phyloP scores from a whole-genome alignment of 169 alveolate species.

The Neospora caninum region DNA sequence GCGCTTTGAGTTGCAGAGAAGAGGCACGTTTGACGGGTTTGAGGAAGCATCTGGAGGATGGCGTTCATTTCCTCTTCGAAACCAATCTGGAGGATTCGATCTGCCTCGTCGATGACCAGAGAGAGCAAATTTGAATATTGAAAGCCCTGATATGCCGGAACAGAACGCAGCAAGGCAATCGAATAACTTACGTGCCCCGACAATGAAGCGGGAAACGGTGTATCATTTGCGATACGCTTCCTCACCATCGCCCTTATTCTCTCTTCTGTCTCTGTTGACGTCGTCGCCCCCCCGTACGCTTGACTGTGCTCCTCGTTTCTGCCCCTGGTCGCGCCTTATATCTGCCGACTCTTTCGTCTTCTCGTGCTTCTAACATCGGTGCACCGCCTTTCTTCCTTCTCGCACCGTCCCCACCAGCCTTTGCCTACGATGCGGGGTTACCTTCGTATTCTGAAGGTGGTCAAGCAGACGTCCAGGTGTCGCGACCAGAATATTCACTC shows the following conservation, averaged over 20 bases:
- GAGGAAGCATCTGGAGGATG: slow-evolving; percentile 95
- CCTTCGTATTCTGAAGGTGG: slow-evolving; percentile 97
- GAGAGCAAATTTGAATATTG: slow-evolving; percentile 93
- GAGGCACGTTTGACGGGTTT: slow-evolving; percentile 96
- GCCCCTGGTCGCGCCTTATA: background rate
- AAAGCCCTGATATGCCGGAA: slow-evolving; percentile 83
- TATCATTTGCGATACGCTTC: background rate
- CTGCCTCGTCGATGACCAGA: slow-evolving; percentile 99
- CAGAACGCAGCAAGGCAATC: background rate
- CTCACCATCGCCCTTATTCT: background rate
- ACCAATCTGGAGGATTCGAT: slow-evolving; percentile 97
- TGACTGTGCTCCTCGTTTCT: background rate
- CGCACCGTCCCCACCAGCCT: too few relatives aligned
- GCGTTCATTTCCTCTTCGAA: slow-evolving; percentile 99
- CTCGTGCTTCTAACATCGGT: too few relatives aligned
- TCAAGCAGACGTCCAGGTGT: slow-evolving; percentile 99
- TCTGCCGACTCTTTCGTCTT: too few relatives aligned
- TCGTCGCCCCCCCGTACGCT: background rate
- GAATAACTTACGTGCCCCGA: background rate
- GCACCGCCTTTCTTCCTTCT: too few relatives aligned
- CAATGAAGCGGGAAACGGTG: background rate
- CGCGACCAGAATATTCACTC: slow-evolving; percentile 96
- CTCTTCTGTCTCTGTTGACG: background rate
- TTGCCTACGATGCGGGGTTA: background rate
- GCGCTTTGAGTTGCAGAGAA: slow-evolving; percentile 99